Evolutionary conservation across 2,329 filamentous ascomycete species (phyloP).

Genomic region (Exserohilum rostratum): DNA sequence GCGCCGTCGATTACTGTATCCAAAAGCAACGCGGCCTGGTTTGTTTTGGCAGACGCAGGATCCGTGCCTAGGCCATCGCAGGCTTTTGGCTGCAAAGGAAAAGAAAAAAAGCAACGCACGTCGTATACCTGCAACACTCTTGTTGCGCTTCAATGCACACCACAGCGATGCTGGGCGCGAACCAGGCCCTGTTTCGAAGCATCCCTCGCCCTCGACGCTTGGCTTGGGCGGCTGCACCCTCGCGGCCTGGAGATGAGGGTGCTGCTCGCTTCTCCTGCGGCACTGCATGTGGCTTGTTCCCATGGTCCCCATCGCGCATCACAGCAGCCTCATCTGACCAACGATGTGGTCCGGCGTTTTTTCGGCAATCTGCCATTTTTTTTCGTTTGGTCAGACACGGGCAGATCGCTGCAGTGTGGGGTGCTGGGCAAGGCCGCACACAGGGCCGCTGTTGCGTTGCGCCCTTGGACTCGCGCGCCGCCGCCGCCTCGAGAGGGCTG

Average conservation of each 20-base stretch:
- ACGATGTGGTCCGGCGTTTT: conserved; percentile 9
- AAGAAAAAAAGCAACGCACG: conserved; percentile 1
- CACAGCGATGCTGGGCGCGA: not conserved
- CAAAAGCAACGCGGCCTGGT: conserved; percentile 20
- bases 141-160: not conserved
- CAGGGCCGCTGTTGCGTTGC: not conserved
- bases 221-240: not conserved
- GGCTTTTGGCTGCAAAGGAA: not conserved
- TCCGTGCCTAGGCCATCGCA: conserved; percentile 6
- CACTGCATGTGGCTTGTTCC: conserved; percentile 9
- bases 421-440: not conserved
- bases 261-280: conserved; percentile 3
- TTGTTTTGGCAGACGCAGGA: conserved; percentile 12
- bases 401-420: conserved; percentile 5
- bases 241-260: conserved; percentile 8
- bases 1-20: conserved; percentile 18
- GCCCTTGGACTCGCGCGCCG: not conserved
- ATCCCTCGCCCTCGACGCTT: not conserved
- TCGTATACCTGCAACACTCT: conserved; percentile 2
- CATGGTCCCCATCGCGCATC: not conserved
- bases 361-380: conserved; percentile 7
- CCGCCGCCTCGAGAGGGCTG: not conserved
- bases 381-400: not conserved
- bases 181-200: conserved; percentile 5
- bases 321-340: conserved; percentile 11